Percentiles rank a stretch among this genome's conserved stretches.
phyloP scores from a whole-genome alignment of 2,329 filamentous ascomycete genomes.

The Penicillium sp. region DNA sequence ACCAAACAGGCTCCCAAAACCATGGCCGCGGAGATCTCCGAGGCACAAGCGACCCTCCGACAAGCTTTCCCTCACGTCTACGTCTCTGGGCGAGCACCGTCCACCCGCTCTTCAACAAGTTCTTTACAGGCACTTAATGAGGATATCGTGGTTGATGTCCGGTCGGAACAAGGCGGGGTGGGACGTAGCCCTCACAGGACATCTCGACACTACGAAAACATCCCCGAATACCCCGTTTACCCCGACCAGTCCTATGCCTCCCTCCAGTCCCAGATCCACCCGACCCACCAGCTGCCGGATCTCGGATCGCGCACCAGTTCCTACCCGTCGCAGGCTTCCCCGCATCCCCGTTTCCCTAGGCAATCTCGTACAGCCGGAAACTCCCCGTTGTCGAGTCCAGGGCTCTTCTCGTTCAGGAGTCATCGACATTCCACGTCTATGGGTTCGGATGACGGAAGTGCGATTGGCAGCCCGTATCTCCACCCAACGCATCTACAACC shows the following conservation, averaged over 20 bases:
- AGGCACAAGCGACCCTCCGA: conserved; percentile 33
- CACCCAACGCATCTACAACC: conserved; percentile 71
- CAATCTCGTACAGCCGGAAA: conserved; percentile 46
- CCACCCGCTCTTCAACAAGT: conserved; percentile 44
- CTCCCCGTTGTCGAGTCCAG: conserved; percentile 49
- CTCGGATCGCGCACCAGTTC: conserved; percentile 46
- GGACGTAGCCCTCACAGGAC: conserved; percentile 28
- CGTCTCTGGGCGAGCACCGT: conserved; percentile 38
- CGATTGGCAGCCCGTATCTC: conserved; percentile 59
- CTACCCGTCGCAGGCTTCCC: conserved; percentile 41
- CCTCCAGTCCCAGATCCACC: conserved; percentile 45
- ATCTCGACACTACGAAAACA: conserved; percentile 30
- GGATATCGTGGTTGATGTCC: conserved; percentile 36
- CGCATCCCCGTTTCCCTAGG: conserved; percentile 22
- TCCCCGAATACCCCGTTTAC: conserved; percentile 45
- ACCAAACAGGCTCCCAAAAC: conserved; percentile 30
- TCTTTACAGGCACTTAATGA: conserved; percentile 44
- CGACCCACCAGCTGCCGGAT: conserved; percentile 39
- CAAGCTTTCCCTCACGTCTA: conserved; percentile 36
- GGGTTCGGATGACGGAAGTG: conserved; percentile 38
- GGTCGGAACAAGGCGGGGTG: conserved; percentile 31
- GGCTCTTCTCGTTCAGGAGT: conserved; percentile 43
- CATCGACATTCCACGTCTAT: conserved; percentile 33
- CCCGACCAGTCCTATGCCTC: conserved; percentile 51
- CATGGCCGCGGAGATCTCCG: conserved; percentile 26